Conservation (phyloP, 2,329 filamentous ascomycete genomes). For the Juglanconis oblonga region DNA sequence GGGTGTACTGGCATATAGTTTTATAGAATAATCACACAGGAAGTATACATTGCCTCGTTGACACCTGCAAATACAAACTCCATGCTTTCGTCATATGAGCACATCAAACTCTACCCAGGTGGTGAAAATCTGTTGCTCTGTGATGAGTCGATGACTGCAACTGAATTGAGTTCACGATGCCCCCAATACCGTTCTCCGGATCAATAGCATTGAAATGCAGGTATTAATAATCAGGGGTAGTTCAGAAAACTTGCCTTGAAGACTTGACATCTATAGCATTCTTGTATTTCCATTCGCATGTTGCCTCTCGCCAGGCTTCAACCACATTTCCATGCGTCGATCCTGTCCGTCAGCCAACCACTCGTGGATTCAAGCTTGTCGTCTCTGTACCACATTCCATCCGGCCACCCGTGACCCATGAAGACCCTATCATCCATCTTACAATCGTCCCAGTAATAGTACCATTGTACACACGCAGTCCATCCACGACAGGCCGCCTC, state of each 20-base stretch:
- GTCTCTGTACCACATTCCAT: conserved; percentile 2
- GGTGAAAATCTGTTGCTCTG: too few relatives aligned
- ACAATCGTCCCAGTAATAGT: conserved; percentile 26
- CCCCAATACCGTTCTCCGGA: too few relatives aligned
- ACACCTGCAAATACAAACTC: background rate
- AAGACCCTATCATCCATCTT: conserved; percentile 25
- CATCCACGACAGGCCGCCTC: conserved; percentile 25
- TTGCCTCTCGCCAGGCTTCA: background rate
- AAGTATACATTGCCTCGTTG: background rate
- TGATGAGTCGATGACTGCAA: too few relatives aligned
- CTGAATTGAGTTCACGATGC: too few relatives aligned
- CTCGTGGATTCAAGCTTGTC: conserved; percentile 5
- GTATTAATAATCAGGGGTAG: too few relatives aligned
- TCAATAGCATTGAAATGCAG: too few relatives aligned
- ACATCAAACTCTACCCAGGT: too few relatives aligned
- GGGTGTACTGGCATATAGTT: background rate
- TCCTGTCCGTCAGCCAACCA: conserved; percentile 1
- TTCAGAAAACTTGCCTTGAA: too few relatives aligned
- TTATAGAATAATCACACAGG: background rate
- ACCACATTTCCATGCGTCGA: background rate
- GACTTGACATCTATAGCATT: too few relatives aligned
- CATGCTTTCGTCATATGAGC: background rate
- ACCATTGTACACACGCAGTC: conserved; percentile 27
- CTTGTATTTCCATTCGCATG: background rate
- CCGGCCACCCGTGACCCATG: conserved; percentile 22